A percentile compares a stretch with the other conserved stretches of the same genome.
phyloP scores from a whole-genome alignment of 2,329 filamentous ascomycete genomes.

The Seiridium unicorne region DNA sequence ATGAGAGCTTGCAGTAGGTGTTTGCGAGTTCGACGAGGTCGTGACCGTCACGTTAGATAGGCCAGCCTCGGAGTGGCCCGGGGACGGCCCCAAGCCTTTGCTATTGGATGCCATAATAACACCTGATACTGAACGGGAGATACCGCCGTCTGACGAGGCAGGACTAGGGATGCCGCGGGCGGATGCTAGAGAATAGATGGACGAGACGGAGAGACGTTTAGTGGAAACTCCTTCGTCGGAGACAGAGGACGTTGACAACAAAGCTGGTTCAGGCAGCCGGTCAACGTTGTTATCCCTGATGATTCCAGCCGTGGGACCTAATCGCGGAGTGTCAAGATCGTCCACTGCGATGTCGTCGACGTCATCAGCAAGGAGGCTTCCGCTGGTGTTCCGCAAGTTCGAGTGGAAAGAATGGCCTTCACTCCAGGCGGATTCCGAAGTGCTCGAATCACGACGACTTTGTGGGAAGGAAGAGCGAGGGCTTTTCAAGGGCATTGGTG shows the following conservation, averaged over 20 bases:
- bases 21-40: slow-evolving; percentile 47
- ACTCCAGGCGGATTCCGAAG: slow-evolving; percentile 35
- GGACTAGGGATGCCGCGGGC: slow-evolving; percentile 52
- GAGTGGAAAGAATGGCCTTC: slow-evolving; percentile 28
- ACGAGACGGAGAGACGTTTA: slow-evolving; percentile 72
- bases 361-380: background rate
- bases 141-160: slow-evolving; percentile 49
- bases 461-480: slow-evolving; percentile 39
- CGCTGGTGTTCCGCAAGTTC: slow-evolving; percentile 17
- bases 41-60: slow-evolving; percentile 53
- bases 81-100: slow-evolving; percentile 35
- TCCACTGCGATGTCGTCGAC: slow-evolving; percentile 45
- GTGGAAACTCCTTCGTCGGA: slow-evolving; percentile 46
- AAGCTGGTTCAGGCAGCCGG: slow-evolving; percentile 47
- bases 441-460: slow-evolving; percentile 41
- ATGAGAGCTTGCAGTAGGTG: slow-evolving; percentile 37
- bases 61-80: slow-evolving; percentile 48
- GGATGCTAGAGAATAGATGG: slow-evolving; percentile 68
- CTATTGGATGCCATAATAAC: slow-evolving; percentile 45
- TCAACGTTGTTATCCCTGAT: slow-evolving; percentile 22
- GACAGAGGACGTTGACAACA: slow-evolving; percentile 44
- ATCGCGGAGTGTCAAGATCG: slow-evolving; percentile 48
- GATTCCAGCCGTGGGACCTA: slow-evolving; percentile 31
- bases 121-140: slow-evolving; percentile 39
- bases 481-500: slow-evolving; percentile 39